phyloP scores from a whole-genome alignment of 208 protist species.

The Leptomonas pyrrhocoris region DNA sequence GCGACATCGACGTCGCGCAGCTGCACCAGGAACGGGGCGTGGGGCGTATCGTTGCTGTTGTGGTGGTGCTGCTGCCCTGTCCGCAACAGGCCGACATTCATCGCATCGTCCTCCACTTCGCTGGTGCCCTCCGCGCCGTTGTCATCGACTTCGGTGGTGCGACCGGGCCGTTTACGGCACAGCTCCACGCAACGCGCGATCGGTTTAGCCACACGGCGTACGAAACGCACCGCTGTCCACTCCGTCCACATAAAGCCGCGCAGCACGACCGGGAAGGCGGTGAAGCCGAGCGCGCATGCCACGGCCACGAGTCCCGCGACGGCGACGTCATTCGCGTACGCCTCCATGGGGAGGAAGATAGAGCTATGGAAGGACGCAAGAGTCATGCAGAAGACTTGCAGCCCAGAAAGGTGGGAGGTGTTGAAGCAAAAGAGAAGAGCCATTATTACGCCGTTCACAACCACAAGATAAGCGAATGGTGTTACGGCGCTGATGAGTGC shows the following conservation, averaged over 20 bases:
- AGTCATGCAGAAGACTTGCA: constrained; percentile 45
- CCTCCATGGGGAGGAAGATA: constrained; percentile 71
- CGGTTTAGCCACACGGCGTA: neutral
- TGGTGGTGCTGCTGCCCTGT: constrained; percentile 6
- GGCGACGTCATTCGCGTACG: constrained; percentile 44
- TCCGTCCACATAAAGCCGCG: constrained; percentile 55
- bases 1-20: constrained; percentile 43
- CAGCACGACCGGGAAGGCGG: constrained; percentile 69
- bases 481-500: constrained; percentile 56
- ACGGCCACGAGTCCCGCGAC: constrained; percentile 52
- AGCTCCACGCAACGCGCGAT: neutral
- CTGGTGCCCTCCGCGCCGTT: neutral
- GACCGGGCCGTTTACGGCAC: neutral
- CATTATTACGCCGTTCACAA: constrained; percentile 48
- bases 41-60: neutral
- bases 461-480: constrained; percentile 49
- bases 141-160: too few species aligned
- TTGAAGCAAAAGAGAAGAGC: constrained; percentile 46
- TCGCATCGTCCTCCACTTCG: constrained; percentile 4
- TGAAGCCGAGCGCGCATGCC: constrained; percentile 74
- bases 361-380: constrained; percentile 73
- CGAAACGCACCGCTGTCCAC: constrained; percentile 30
- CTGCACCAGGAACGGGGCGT: neutral
- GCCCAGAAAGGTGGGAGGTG: constrained; percentile 37
- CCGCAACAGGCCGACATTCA: constrained; percentile 5